Evolutionary conservation across 2,329 filamentous ascomycete species (phyloP).

Genomic region (Metarhizium rileyi): DNA sequence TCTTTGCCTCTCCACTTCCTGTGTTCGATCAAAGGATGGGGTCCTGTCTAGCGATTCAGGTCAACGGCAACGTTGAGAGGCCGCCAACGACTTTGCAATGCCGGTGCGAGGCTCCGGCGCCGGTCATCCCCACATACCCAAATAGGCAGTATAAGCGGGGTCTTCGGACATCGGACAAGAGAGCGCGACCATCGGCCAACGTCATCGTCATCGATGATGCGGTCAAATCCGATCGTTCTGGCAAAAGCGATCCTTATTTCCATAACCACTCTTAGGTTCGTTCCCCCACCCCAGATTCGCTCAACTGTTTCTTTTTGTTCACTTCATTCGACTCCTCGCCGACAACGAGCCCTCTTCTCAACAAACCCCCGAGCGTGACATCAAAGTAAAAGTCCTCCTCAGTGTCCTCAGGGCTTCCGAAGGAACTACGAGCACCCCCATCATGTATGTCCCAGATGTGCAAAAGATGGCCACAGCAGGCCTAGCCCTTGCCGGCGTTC

Average conservation of each 20-base stretch:
- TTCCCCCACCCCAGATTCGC: neutral
- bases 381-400: neutral
- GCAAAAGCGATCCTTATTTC: neutral
- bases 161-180: too few relatives aligned
- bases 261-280: neutral
- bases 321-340: neutral
- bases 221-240: neutral
- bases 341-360: neutral
- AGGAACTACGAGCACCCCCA: too few relatives aligned
- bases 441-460: slow-evolving; percentile 12
- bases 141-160: neutral
- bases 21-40: too few relatives aligned
- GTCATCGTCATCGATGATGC: neutral
- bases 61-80: too few relatives aligned
- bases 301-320: slow-evolving; percentile 7
- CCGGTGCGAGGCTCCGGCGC: too few relatives aligned
- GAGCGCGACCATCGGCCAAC: neutral
- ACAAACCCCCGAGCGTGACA: neutral
- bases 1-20: too few relatives aligned
- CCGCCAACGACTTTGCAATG: too few relatives aligned
- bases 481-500: slow-evolving; percentile 9
- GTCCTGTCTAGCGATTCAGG: too few relatives aligned
- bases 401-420: too few relatives aligned
- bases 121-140: neutral
- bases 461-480: slow-evolving; percentile 11